Evolutionary conservation across 2,329 filamentous ascomycete genomes (phyloP).

Genomic region (Colletotrichum musicola): DNA sequence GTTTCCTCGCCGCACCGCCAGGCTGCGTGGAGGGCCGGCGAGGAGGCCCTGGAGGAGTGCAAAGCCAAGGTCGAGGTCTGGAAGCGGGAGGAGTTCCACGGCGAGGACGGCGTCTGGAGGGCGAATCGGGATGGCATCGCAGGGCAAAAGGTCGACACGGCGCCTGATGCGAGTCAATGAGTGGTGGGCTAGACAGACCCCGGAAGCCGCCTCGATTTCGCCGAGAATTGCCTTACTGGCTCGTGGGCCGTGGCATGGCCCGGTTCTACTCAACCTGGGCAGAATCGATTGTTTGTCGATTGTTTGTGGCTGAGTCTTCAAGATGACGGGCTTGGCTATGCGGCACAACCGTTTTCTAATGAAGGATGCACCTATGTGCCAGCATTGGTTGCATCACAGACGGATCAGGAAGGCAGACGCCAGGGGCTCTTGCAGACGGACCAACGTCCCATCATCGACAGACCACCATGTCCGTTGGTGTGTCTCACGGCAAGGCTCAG

Average conservation of each 20-base stretch:
- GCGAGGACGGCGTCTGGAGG: conserved; percentile 84
- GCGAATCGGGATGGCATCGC: conserved; percentile 82
- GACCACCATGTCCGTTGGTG: too few relatives aligned
- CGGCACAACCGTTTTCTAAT: background rate
- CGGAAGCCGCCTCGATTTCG: too few relatives aligned
- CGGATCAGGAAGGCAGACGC: background rate
- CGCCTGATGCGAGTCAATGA: background rate
- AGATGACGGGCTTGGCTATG: background rate
- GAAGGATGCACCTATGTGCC: background rate
- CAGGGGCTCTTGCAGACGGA: background rate
- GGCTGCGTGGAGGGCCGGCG: conserved; percentile 88
- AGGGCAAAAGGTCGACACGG: conserved; percentile 59
- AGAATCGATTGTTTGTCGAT: too few relatives aligned
- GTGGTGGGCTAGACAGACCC: background rate
- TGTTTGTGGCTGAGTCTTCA: background rate
- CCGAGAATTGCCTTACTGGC: too few relatives aligned
- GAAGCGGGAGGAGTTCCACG: conserved; percentile 91
- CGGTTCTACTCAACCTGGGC: background rate
- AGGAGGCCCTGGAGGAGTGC: conserved; percentile 88
- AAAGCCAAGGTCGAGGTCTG: conserved; percentile 94
- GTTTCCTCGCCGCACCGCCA: conserved; percentile 86
- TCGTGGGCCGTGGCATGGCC: background rate
- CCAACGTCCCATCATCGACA: too few relatives aligned
- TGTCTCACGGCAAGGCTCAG: too few relatives aligned
- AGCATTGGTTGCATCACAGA: background rate